Base-by-base conservation (phyloP, 2,329 filamentous ascomycete species). In the Pseudogymnoascus sp. region DNA sequence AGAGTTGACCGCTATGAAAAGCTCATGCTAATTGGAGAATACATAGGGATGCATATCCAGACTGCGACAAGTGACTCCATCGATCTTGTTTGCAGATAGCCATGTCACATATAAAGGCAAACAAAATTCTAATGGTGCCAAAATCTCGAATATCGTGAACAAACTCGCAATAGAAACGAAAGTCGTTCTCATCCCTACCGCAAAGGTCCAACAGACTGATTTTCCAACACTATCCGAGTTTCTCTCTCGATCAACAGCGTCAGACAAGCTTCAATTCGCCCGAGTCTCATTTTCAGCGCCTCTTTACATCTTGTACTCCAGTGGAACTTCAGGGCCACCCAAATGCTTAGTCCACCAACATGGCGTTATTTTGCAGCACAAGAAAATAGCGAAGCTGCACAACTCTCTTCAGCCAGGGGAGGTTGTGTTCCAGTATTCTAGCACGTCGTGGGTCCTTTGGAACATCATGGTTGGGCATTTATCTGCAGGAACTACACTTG, bases 391-490 rank as follows among this genome's bases (percentile, higher is more conserved):
- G 3, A 67, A 74, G 21, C 71, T 80, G 0, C 78, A 80, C 69
- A 79, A 79, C 70, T 75, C 74, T 6, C 72, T 79, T 9, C 74
- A 72, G 1, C 70, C 74, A 0, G 64, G 70, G 9, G 75, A 77
- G 50, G 70, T 77, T 7, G 75, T 80, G 26, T 74, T 80, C 64
- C 78, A 80, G 64, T 80, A 79, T 68, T 76, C 74, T 4, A 78
- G 73, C 47, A 80, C 78, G 1, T 78, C 76, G 6, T 80, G 78
- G 78, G 75, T 79, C 1, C 72, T 80, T n/a, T 79, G 76, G 70
- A 77, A 78, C 67, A 74, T 78, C 44, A 77, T 78, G 76, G 74
- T 76, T 62, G 76, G 76, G 28, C 74, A 78, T 65, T 70, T 78
- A n/a, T 72, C 74, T 11, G 73, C 73, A 28, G 77, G 77, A n/a